Evolutionary conservation across 805 yeast species (phyloP), one percentile per base, ranked within the genome.

Genomic region (Pichia deserticola): DNA sequence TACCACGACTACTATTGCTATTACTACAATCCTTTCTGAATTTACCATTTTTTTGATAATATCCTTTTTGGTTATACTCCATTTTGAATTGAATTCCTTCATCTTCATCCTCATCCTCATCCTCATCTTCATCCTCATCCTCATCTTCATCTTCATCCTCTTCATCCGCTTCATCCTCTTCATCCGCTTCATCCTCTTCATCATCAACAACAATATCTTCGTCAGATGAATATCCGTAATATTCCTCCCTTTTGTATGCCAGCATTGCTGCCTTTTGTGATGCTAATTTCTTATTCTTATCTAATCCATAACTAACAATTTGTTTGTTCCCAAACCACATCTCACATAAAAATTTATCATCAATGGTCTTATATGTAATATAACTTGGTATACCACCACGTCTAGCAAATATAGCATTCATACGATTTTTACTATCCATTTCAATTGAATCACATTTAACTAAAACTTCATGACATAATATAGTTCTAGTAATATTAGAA

Each of bases 181-280:
- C 35, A 20, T 15, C 25, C 5, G 34, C 45, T 1, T 42, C 45
- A 2, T 34, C 37, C 1, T 42, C 37, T 2, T 42, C 38, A 5
- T n/a, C 29, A 2, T 42, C 45, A 4, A 34, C 46, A 12, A 8
- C 34, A 9, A 15, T 43, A 5, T 27, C 32, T n/a, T 13, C 38
- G 29, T 25, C 29, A 5, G 25, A 41, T 7, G 13, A 12, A 34
- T 9, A 11, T 25, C 49, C 57, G 15, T 50, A 54, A n/a, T 45
- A 46, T 15, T 45, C 50, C 29, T 54, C 57, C 15, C 57, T 37
- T 10, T 51, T 51, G 36, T 40, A 38, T 1, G 57, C 57, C 30
- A 54, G 29, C 45, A 51, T 53, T 6, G 59, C 59, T 30, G 59
- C 59, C 39, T 55, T 48, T 32, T 55, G 59, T n/a, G 54, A 44